phyloP scores from a whole-genome alignment of 169 alveolate genomes.

The Plasmodium yoelii region DNA sequence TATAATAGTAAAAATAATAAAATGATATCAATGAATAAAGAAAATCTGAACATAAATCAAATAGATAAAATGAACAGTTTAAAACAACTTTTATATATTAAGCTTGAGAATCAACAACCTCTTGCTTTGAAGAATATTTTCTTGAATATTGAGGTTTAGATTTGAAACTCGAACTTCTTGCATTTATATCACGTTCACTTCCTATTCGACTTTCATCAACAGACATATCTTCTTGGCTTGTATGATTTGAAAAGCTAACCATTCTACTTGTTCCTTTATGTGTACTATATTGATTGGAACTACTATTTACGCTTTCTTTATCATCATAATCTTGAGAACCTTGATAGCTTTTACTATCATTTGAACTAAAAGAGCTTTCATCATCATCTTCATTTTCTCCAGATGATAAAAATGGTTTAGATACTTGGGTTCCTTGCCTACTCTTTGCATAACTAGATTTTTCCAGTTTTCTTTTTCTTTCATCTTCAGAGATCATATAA shows the following conservation, averaged over 20 bases:
- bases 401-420: constrained; percentile 59
- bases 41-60: no score
- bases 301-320: constrained; percentile 62
- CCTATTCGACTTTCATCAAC: constrained; percentile 62
- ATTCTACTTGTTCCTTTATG: constrained; percentile 63
- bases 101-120: constrained; percentile 66
- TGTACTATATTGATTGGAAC: constrained; percentile 62
- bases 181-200: constrained; percentile 28
- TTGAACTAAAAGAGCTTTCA: constrained; percentile 72
- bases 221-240: constrained; percentile 47
- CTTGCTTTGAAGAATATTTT: constrained; percentile 53
- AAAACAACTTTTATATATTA: not conserved
- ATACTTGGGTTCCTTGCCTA: constrained; percentile 66
- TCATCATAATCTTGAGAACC: constrained; percentile 75
- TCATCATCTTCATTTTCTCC: constrained; percentile 76
- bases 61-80: no score
- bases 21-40: no score
- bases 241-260: constrained; percentile 63
- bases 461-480: constrained; percentile 36
- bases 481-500: constrained; percentile 68
- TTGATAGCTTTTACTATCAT: constrained; percentile 74
- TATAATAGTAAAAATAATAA: not conserved
- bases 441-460: constrained; percentile 56
- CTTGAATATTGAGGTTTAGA: constrained; percentile 46
- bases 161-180: constrained; percentile 13